phyloP scores from a whole-genome alignment of 2,329 filamentous ascomycete genomes.

The Botrytis medusae region DNA sequence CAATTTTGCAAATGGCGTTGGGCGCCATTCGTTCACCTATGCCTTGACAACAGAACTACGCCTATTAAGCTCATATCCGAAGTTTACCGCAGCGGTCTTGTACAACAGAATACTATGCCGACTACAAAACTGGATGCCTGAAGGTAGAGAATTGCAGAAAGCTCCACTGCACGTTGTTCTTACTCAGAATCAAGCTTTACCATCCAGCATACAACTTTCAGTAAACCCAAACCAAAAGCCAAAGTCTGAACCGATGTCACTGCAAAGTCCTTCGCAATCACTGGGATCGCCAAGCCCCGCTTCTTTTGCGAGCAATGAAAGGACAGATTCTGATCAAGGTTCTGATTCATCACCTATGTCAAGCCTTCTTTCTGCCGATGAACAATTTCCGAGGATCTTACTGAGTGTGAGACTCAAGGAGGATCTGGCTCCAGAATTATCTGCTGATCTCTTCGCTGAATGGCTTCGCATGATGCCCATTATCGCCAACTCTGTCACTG shows the following conservation, averaged over 20 bases:
- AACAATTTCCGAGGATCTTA: background rate
- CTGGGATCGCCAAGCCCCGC: background rate
- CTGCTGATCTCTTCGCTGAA: background rate
- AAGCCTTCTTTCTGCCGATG: background rate
- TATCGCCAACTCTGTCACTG: background rate
- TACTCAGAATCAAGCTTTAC: background rate
- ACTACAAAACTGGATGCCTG: background rate
- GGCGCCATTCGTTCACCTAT: background rate
- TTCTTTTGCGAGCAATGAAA: background rate
- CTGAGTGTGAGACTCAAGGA: background rate
- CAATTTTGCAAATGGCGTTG: background rate
- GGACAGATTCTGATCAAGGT: background rate
- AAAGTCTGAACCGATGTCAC: background rate
- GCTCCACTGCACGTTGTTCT: background rate
- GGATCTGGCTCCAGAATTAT: background rate
- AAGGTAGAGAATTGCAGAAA: background rate
- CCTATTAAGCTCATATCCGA: background rate
- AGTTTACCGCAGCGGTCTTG: background rate
- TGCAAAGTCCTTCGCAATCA: background rate
- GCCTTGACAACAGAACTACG: background rate
- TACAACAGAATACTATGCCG: background rate
- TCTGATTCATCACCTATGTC: background rate
- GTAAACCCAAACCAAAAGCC: background rate
- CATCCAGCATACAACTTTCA: conserved; percentile 4
- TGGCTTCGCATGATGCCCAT: background rate